These are phyloP conservation scores for Pelargonium cotyledonis DNA, from an alignment of 441 rosid genomes.

Conservation along the genomic window DNA sequence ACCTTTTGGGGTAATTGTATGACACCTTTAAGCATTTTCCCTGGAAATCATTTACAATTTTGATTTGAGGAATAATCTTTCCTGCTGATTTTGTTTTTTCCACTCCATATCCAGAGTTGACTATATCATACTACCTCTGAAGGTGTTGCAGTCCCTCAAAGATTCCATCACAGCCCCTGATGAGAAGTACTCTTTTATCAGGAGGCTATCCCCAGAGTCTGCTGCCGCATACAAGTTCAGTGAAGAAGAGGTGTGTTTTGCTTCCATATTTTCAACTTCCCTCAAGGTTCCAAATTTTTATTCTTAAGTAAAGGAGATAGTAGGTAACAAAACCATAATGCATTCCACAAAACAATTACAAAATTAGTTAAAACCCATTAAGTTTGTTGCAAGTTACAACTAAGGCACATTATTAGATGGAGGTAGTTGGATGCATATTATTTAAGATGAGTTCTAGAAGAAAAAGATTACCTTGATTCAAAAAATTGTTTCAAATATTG, in stretches of 20 bases:
- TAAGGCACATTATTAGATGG: no score
- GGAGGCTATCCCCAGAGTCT: conserved; percentile 58
- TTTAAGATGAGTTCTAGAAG: background rate
- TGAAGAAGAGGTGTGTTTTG: conserved; percentile 61
- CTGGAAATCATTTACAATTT: conserved; percentile 5
- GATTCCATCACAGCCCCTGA: conserved; percentile 59
- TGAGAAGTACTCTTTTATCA: conserved; percentile 71
- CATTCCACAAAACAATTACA: background rate
- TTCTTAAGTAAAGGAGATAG: background rate
- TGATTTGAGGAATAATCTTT: conserved; percentile 16
- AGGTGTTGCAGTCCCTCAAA: conserved; percentile 81
- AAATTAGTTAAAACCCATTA: no score
- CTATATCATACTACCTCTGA: conserved; percentile 83
- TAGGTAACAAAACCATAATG: background rate
- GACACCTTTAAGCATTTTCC: conserved; percentile 12
- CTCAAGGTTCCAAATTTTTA: background rate
- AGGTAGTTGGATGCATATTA: no score
- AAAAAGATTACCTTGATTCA: background rate
- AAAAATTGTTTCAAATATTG: background rate
- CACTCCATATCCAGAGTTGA: conserved; percentile 51
- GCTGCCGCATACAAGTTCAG: conserved; percentile 69
- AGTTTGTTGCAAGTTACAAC: no score
- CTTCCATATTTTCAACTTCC: background rate
- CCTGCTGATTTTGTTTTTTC: conserved; percentile 6
- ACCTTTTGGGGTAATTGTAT: conserved; percentile 66